Base-by-base conservation (phyloP, 2,329 filamentous ascomycete genomes). In the Fusarium incarnatum region DNA sequence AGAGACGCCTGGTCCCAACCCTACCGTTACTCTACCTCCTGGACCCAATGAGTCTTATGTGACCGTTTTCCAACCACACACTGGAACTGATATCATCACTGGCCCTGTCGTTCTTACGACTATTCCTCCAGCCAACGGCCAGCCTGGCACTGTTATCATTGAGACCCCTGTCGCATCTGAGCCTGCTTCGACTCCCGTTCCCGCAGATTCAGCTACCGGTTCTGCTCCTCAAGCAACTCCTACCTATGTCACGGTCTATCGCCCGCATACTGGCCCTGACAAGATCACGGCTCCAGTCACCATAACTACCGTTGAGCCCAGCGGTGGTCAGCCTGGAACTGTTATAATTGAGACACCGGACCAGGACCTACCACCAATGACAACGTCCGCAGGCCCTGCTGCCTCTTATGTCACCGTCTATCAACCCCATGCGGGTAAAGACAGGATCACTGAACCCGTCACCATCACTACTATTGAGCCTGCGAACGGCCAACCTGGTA, bases 391-490 rank as follows among this genome's bases (percentile, higher is more conserved):
- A 37, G 67, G 55, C 4, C 60, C 66, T 15, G n/a, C 44, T 32
- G 60, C 60, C 13, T 56, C 52, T 11, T 69, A 69, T 28, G 40
- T 69, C 16, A 69, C 66, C 12, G 54, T 69, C 8, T 70, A 69
- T 20, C 37, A 55, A 45, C 66, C 66, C 3, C 47, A 69, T 20
- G 56, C 50, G 9, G 66, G 66, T 10, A 28, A 37, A 30, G 55
- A 61, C 8, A 53, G 41, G 16, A 67, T 69, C 20, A 70, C 66
- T 18, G 50, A 46, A 7, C 55, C 66, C 1, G 47, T 67, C 13
- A 70, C 66, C 12, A 23, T 70, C 8, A 69, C 66, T 2, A 69
- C 66, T 6, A 67, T 70, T 20, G 53, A 65, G n/a, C 66, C 66
- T 6, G 18, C n/a, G 1, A 30, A 56, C 7, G 65, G 52, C 11